A percentile compares a stretch with the other conserved stretches of the same genome.
Conservation (phyloP, 1,139 yeast species). For the Geotrichum aggregatum region DNA sequence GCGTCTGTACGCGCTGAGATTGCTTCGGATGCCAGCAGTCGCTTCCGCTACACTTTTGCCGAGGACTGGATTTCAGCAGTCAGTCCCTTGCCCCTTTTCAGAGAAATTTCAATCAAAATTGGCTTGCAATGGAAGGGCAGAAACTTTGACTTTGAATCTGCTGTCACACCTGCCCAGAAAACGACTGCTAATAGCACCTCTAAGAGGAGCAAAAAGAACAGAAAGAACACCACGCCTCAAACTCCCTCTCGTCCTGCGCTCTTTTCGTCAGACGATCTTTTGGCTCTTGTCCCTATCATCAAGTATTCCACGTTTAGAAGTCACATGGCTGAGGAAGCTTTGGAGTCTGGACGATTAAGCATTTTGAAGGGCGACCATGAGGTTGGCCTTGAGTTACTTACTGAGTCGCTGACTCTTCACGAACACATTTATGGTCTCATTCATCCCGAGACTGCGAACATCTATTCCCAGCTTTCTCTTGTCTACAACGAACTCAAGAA, state of each 20-base stretch:
- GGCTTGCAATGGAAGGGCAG: slow-evolving; percentile 83
- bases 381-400: slow-evolving; percentile 45
- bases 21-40: slow-evolving; percentile 46
- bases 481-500: slow-evolving; percentile 60
- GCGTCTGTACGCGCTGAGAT: slow-evolving; percentile 46
- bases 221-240: slow-evolving; percentile 38
- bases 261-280: slow-evolving; percentile 51
- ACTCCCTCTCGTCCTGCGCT: slow-evolving; percentile 26
- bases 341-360: slow-evolving; percentile 48
- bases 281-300: slow-evolving; percentile 66
- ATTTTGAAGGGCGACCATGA: slow-evolving; percentile 36
- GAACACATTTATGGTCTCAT: slow-evolving; percentile 83
- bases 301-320: slow-evolving; percentile 69
- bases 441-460: slow-evolving; percentile 73
- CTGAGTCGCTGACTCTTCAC: slow-evolving; percentile 65
- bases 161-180: slow-evolving; percentile 38
- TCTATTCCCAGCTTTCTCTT: slow-evolving; percentile 62
- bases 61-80: slow-evolving; percentile 44
- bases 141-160: slow-evolving; percentile 44
- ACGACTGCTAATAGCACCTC: slow-evolving; percentile 19
- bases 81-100: slow-evolving; percentile 46
- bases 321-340: slow-evolving; percentile 68
- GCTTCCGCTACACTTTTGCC: slow-evolving; percentile 58
- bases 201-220: slow-evolving; percentile 41
- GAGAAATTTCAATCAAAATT: slow-evolving; percentile 69